Base-by-base conservation (phyloP, 2,329 filamentous ascomycete species). In the Chrysosporium queenslandicum region DNA sequence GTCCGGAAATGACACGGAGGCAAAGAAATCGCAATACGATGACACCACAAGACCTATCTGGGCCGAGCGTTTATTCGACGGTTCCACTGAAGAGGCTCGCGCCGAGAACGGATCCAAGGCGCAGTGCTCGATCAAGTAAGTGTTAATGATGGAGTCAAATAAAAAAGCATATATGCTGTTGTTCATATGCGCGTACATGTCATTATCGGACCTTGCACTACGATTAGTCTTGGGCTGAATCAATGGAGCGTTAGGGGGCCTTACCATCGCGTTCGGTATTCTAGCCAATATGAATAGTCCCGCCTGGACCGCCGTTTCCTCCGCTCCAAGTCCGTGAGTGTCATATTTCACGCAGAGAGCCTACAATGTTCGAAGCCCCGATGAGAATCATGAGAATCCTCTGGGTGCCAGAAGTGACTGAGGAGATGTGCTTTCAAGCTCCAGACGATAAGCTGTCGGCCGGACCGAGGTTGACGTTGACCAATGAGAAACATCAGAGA, bases 131-230 rank as follows among this genome's bases (percentile, higher is more conserved):
- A 94, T 88, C 16, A 97, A 79, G 67, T 92, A 97, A 46, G 84
- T 78, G 68, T 96, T 97, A 65, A 94, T 82, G 54, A 94, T 80
- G 1, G 87, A 90, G 72, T 97, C 91, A 67, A 94, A 92, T 53
- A 94, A 77, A 56, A 86, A 84, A 61, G 86, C 86, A 69, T 95
- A 95, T 50, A 92, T 77, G 37, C 83, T 86, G 65, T 94, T 95
- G 72, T 95, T 95, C 76, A 94, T 81, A 66, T 97, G 91, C 55
- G 87, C 78, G 68, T 92, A 95, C 86, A 94, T 92, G 72, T 95
- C 89, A 65, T 94, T 94, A 69, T 95, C 89, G 66, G 81, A 83
- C 87, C 87, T 90, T 20, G 21, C 34, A 14, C 23, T 12, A 37
- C 30, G 55, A 39, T 29, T 37, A 37, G 34, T 14, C 12, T 34